Conservation (phyloP, 1,284 basidiomycete genomes). For the Cutaneotrichosporon sp. region DNA sequence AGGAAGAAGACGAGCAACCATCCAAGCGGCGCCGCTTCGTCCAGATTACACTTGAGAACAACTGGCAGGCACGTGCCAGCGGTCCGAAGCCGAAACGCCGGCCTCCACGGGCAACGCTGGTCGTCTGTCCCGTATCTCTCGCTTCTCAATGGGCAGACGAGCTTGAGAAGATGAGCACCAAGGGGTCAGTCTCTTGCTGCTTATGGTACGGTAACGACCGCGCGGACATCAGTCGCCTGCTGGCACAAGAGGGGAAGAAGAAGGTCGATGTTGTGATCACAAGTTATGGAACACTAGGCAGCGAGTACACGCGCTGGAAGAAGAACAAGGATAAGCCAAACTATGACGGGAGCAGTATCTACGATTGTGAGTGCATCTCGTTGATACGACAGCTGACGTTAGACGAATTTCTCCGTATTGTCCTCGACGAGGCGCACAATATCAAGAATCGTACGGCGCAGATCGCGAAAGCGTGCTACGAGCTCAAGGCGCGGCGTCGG, state of each 20-base stretch:
- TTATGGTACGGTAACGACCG: slow-evolving; percentile 86
- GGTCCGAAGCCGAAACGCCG: slow-evolving; percentile 23
- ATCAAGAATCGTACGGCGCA: slow-evolving; percentile 89
- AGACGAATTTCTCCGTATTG: slow-evolving; percentile 45
- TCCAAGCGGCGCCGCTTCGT: slow-evolving; percentile 44
- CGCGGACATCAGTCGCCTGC: slow-evolving; percentile 61
- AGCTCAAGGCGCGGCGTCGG: slow-evolving; percentile 68
- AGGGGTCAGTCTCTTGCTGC: slow-evolving; percentile 59
- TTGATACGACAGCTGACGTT: slow-evolving; percentile 3
- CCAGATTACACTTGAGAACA: slow-evolving; percentile 46
- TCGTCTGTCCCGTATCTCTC: slow-evolving; percentile 88
- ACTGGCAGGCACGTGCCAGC: slow-evolving; percentile 41
- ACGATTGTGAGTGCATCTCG: slow-evolving; percentile 59
- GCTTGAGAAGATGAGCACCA: slow-evolving; percentile 60
- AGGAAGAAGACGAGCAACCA: slow-evolving; percentile 25
- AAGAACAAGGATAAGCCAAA: slow-evolving; percentile 54
- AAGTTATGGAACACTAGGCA: slow-evolving; percentile 80
- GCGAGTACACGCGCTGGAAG: slow-evolving; percentile 66
- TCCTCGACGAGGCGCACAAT: slow-evolving; percentile 81
- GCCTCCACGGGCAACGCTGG: slow-evolving; percentile 64
- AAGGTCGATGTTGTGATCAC: slow-evolving; percentile 77
- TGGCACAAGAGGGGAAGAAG: slow-evolving; percentile 54
- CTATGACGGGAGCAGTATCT: slow-evolving; percentile 53
- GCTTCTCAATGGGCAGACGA: slow-evolving; percentile 89
- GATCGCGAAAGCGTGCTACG: slow-evolving; percentile 84